Percentiles rank a stretch among this genome's conserved stretches.
Conservation (phyloP, 106 monocot genomes). For the Iris macrosiphon region DNA sequence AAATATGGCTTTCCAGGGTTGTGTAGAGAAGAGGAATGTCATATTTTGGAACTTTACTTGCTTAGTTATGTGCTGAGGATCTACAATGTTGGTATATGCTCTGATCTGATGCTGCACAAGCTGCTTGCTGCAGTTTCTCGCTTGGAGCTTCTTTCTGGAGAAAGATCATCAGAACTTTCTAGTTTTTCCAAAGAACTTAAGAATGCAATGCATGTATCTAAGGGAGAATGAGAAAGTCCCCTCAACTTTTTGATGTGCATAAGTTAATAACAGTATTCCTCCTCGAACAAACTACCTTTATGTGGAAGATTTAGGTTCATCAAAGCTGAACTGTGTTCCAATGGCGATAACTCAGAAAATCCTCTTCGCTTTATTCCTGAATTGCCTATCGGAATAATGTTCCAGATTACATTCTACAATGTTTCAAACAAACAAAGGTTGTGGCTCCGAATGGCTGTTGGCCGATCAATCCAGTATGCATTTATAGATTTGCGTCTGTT, state of each 20-base stretch:
- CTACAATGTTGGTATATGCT: slow-evolving; percentile 16
- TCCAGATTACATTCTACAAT: slow-evolving; percentile 52
- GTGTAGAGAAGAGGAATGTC: slow-evolving; percentile 39
- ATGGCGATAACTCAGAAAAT: slow-evolving; percentile 57
- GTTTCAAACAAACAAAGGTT: slow-evolving; percentile 28
- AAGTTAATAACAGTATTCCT: slow-evolving; percentile 45
- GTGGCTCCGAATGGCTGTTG: slow-evolving; percentile 57
- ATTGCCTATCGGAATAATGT: slow-evolving; percentile 62
- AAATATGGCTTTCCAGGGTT: slow-evolving; percentile 50
- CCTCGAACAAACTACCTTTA: slow-evolving; percentile 23
- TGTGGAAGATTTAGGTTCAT: slow-evolving; percentile 30
- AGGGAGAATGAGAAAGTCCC: background rate
- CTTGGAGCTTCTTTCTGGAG: slow-evolving; percentile 33
- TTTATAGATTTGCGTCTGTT: slow-evolving; percentile 43
- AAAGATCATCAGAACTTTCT: slow-evolving; percentile 27
- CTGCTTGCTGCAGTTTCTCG: slow-evolving; percentile 25
- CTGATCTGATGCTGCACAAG: slow-evolving; percentile 23
- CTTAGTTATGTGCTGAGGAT: slow-evolving; percentile 42
- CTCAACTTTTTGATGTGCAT: slow-evolving; percentile 12
- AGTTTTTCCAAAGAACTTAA: slow-evolving; percentile 56
- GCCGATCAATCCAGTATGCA: slow-evolving; percentile 30
- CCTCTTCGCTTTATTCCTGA: slow-evolving; percentile 52
- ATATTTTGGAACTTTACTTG: slow-evolving; percentile 60
- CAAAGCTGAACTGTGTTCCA: slow-evolving; percentile 49
- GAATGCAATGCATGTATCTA: slow-evolving; percentile 17